Conservation (phyloP, 2,329 filamentous ascomycete genomes). For the Ampelomyces quisqualis region DNA sequence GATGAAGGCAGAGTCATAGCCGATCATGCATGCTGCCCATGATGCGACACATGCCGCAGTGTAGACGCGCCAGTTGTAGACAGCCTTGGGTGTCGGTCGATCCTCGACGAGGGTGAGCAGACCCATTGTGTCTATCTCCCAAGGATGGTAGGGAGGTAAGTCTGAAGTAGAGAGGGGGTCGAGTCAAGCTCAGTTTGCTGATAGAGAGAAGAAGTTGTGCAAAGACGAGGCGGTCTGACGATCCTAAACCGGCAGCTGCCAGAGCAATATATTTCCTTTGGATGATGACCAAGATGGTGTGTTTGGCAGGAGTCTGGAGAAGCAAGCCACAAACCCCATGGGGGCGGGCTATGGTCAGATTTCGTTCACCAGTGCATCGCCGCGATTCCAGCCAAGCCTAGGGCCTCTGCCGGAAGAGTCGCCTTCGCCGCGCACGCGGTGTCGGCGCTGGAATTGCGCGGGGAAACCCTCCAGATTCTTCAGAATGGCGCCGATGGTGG, state of each 20-base stretch:
- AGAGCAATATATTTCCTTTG: conserved; percentile 11
- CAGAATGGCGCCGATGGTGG: conserved; percentile 4
- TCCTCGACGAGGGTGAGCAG: conserved; percentile 41
- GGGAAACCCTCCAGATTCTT: conserved; percentile 2
- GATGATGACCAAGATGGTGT: conserved; percentile 5
- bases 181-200: too few relatives aligned
- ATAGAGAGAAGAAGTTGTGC: too few relatives aligned
- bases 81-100: conserved; percentile 56
- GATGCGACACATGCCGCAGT: conserved; percentile 56
- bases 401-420: conserved; percentile 8
- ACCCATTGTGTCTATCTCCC: conserved; percentile 27
- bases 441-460: conserved; percentile 1
- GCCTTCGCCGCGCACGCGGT: conserved; percentile 1
- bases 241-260: conserved; percentile 4
- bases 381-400: conserved; percentile 4
- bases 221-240: not conserved
- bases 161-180: not conserved
- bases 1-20: conserved; percentile 74
- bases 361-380: conserved; percentile 1
- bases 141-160: not conserved
- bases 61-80: conserved; percentile 63
- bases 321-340: conserved; percentile 24
- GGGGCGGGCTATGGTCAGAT: conserved; percentile 8
- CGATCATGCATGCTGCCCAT: conserved; percentile 60
- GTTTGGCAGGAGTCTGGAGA: conserved; percentile 19